Conservation (phyloP, 106 monocot species). For the Vanilla planifolia region DNA sequence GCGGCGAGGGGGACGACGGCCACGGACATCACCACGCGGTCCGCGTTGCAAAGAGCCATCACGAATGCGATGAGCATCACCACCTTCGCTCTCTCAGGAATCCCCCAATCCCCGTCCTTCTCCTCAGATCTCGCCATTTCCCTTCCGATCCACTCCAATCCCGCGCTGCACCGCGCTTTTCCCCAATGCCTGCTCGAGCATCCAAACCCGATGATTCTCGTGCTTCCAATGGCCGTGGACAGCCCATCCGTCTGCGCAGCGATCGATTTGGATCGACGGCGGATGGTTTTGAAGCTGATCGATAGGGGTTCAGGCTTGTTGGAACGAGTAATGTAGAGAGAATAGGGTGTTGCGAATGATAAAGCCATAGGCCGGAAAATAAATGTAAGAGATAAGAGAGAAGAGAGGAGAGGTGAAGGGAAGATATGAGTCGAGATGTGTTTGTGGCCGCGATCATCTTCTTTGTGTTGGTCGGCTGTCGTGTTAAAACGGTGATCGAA, state of each 20-base stretch:
- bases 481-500: no score
- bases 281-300: background rate
- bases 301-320: background rate
- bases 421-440: no score
- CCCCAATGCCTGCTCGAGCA: background rate
- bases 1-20: constrained; percentile 80
- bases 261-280: background rate
- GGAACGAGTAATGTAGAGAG: background rate
- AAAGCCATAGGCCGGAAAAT: constrained; percentile 5
- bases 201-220: background rate
- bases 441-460: no score
- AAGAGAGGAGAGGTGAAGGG: no score
- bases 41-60: constrained; percentile 87
- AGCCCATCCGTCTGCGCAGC: background rate
- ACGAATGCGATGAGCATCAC: constrained; percentile 49
- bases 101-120: background rate
- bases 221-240: background rate
- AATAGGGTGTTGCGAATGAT: background rate
- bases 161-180: background rate
- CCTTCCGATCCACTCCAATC: constrained; percentile 1
- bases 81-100: constrained; percentile 67
- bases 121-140: background rate
- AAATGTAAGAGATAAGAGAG: no score
- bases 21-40: constrained; percentile 90
- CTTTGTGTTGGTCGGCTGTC: no score